Evolutionary conservation across 192 early-diverging fungal species (phyloP), one percentile per base, ranked within the genome.

Genomic region (Mortierella antarctica): DNA sequence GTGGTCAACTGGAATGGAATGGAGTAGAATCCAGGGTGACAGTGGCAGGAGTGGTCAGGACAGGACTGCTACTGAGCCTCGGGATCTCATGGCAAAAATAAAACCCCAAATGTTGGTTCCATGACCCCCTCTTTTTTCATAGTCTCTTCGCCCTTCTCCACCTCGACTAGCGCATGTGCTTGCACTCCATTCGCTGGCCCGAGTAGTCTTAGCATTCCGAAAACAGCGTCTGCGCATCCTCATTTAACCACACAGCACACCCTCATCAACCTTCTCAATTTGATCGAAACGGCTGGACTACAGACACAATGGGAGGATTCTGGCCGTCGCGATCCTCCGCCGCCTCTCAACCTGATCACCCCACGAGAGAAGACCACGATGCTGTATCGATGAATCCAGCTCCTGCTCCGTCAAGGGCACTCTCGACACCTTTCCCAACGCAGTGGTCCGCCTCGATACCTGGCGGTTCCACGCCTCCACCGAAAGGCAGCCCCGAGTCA

Each of bases 281-380:
- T 50, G 49, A 17, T 4, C 11, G 17, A 14, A 11, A 14, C 17
- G 11, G 12, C 17, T 50, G 31, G 10, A 57, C 60, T 23, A 6
- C 12, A 6, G 14, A n/a, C 56, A 76, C 53, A 11, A 79, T 79
- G 75, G 57, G 68, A 23, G 75, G 75, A 66, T 79, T 67, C 64
- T 79, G 68, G 68, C 66, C 54, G 31, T 5, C 59, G 68, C n/a
- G 21, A 31, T 39, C 74, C 58, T 57, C 60, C 21, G 20, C 74
- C 46, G 44, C 66, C n/a, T 39, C 62, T 50, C 58, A 41, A 57
- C 60, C 23, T 53, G n/a, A 50, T 45, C 42, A 39, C 40, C 23
- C 6, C 48, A 12, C 39, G 6, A 39, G 21, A 4, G 69, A 62
- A 13, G 57, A 62, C 21, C 12, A 7, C 31, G 64, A 70, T 15